Evolutionary conservation across 2,329 filamentous ascomycete species (phyloP).

Genomic region (Ascochyta clinopodiicola): DNA sequence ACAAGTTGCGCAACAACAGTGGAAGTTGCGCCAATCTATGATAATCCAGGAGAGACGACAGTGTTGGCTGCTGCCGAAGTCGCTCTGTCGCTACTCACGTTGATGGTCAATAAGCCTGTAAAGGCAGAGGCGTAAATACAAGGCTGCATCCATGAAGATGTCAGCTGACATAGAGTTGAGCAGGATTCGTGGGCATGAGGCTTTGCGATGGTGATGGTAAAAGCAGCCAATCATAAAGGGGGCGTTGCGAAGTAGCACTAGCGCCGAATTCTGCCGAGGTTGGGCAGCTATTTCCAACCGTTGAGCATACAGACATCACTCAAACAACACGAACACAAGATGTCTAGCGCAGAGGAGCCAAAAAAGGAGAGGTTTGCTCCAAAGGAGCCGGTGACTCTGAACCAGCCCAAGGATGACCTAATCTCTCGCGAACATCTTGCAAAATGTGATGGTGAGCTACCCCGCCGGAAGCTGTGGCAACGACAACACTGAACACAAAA

Average conservation of each 20-base stretch:
- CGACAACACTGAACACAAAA: neutral
- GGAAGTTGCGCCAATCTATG: conserved; percentile 68
- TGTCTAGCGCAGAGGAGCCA: conserved; percentile 43
- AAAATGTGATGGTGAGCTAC: conserved; percentile 77
- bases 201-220: neutral
- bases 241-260: neutral
- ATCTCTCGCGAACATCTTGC: conserved; percentile 82
- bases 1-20: conserved; percentile 46
- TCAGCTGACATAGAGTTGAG: neutral
- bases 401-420: conserved; percentile 84
- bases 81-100: conserved; percentile 56
- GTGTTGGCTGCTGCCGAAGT: conserved; percentile 63
- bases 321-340: conserved; percentile 19
- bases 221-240: neutral
- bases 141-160: neutral
- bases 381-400: conserved; percentile 75
- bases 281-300: neutral
- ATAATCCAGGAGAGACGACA: conserved; percentile 66
- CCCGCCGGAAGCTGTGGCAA: conserved; percentile 2
- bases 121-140: conserved; percentile 5
- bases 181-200: neutral
- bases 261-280: conserved; percentile 9
- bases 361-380: conserved; percentile 72
- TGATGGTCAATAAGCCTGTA: conserved; percentile 56
- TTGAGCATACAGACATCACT: conserved; percentile 10